Evolutionary conservation across 768 basidiomycete genomes (phyloP).

Genomic region (Hericium erinaceus): DNA sequence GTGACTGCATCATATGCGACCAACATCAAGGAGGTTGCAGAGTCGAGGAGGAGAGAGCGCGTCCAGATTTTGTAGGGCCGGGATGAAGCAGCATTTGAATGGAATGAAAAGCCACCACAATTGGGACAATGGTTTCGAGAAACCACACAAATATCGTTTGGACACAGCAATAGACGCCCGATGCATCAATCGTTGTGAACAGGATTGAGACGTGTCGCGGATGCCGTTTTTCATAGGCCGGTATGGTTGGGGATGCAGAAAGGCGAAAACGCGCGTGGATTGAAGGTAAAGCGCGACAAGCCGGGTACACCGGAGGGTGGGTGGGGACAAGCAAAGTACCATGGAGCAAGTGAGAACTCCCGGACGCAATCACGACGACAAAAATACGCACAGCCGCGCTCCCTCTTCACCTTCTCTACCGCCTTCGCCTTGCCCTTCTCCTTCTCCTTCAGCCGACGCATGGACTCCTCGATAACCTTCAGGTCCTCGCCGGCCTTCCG

Average conservation of each 20-base stretch:
- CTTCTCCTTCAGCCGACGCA: constrained; percentile 68
- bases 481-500: constrained; percentile 74
- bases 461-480: constrained; percentile 64
- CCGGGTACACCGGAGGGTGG: background rate
- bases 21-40: no score
- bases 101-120: no score
- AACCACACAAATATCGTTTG: background rate
- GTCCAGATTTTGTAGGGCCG: no score
- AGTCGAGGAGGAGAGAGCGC: background rate
- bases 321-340: background rate
- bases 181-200: background rate
- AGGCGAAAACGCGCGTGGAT: background rate
- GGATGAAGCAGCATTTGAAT: no score
- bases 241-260: background rate
- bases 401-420: constrained; percentile 64
- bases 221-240: background rate
- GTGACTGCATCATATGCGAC: constrained; percentile 24
- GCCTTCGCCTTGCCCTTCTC: constrained; percentile 64
- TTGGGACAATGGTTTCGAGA: background rate
- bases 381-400: constrained; percentile 62
- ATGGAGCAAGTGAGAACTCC: background rate
- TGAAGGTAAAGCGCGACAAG: background rate
- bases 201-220: background rate
- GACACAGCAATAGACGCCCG: background rate
- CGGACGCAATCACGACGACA: background rate